phyloP scores from a whole-genome alignment of 306 rosid species.

The Calophaca sinica region DNA sequence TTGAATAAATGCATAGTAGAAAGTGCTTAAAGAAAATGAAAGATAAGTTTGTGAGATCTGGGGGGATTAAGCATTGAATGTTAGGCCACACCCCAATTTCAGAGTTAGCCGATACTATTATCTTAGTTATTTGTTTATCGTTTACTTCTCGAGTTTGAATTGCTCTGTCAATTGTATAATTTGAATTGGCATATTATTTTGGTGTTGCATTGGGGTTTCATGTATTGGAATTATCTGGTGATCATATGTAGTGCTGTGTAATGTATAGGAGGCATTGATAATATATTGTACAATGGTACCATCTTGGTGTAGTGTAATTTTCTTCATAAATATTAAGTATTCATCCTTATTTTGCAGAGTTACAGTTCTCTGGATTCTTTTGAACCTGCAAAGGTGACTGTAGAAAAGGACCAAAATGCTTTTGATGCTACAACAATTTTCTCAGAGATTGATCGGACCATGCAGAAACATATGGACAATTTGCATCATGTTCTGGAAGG shows the following conservation, averaged over 20 bases:
- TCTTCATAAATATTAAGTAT: constrained; percentile 27
- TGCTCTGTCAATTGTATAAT: background rate
- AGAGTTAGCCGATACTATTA: background rate
- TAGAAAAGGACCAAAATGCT: constrained; percentile 63
- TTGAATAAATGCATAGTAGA: background rate
- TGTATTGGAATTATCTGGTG: constrained; percentile 26
- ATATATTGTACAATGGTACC: constrained; percentile 19
- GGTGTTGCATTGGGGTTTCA: constrained; percentile 1
- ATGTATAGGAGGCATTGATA: constrained; percentile 2
- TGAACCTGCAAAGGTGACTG: constrained; percentile 67
- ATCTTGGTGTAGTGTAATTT: constrained; percentile 25
- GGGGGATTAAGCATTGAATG: background rate
- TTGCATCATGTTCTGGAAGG: constrained; percentile 79
- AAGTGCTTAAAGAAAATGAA: background rate
- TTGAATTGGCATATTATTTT: constrained; percentile 24
- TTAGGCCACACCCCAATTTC: background rate
- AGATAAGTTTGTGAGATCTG: constrained; percentile 5
- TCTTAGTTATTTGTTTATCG: constrained; percentile 2
- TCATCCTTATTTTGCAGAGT: constrained; percentile 53
- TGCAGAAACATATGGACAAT: constrained; percentile 76
- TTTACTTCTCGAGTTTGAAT: constrained; percentile 12
- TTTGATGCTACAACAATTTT: constrained; percentile 57
- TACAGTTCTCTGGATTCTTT: constrained; percentile 72
- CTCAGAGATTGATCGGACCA: constrained; percentile 78
- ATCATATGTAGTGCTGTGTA: constrained; percentile 31